Evolutionary conservation across 768 basidiomycete species (phyloP).

Genomic region (Auriscalpium orientale): DNA sequence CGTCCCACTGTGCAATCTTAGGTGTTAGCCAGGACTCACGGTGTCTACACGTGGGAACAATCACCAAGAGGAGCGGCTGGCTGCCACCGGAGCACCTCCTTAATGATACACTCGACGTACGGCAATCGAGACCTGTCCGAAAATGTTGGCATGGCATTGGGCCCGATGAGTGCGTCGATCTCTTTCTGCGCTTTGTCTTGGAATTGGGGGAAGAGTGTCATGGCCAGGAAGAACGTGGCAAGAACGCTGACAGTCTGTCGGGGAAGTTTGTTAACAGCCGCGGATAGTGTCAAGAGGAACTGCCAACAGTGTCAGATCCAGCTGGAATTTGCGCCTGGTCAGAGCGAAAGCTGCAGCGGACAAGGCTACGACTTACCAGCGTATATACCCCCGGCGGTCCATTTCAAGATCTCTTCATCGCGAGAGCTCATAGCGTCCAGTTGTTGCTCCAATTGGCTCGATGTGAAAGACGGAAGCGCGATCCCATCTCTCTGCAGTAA

Average conservation of each 20-base stretch:
- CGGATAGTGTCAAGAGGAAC: background rate
- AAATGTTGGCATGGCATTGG: background rate
- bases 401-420: background rate
- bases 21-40: background rate
- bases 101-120: background rate
- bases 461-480: too few relatives aligned
- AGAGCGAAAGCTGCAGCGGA: background rate
- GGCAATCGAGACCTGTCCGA: background rate
- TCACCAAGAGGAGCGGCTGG: background rate
- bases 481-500: background rate
- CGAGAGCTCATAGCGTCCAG: too few relatives aligned
- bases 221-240: background rate
- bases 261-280: background rate
- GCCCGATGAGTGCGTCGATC: background rate
- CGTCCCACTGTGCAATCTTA: background rate
- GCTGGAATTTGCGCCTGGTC: background rate
- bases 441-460: too few relatives aligned
- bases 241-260: background rate
- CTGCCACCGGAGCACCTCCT: background rate
- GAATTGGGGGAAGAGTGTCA: background rate
- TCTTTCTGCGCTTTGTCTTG: background rate
- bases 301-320: background rate
- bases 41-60: background rate
- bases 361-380: background rate
- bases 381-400: too few relatives aligned